Evolutionary conservation across 352 stramenopile species (phyloP).

Genomic region (Phytophthora agathidicida): DNA sequence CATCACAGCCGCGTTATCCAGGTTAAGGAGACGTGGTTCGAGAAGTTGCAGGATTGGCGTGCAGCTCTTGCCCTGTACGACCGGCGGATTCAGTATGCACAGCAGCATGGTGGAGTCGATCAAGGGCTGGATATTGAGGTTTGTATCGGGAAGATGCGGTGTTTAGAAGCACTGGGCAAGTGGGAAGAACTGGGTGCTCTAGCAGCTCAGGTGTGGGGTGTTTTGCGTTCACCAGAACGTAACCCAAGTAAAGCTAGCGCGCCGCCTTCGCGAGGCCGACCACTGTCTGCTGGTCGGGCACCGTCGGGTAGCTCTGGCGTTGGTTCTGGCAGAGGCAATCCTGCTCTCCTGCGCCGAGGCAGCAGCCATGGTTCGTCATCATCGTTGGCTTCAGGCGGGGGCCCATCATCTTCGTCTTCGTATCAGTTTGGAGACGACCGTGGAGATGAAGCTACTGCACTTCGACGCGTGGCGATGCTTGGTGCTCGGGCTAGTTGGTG

Average conservation of each 20-base stretch:
- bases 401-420: constrained; percentile 14
- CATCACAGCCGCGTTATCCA: constrained; percentile 87
- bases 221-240: constrained; percentile 33
- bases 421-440: constrained; percentile 44
- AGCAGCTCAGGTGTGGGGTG: constrained; percentile 67
- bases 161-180: constrained; percentile 95
- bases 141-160: constrained; percentile 97
- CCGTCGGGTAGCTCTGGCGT: constrained; percentile 9
- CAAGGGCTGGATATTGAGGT: constrained; percentile 87
- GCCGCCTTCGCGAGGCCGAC: constrained; percentile 9
- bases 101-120: constrained; percentile 23
- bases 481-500: constrained; percentile 87
- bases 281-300: constrained; percentile 17
- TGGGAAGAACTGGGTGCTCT: constrained; percentile 95
- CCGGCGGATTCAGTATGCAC: constrained; percentile 38
- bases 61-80: constrained; percentile 96
- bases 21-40: constrained; percentile 96
- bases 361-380: constrained; percentile 46
- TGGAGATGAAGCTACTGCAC: constrained; percentile 44
- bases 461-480: constrained; percentile 80
- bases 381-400: constrained; percentile 21
- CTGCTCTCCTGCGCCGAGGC: constrained; percentile 28
- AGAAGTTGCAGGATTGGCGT: constrained; percentile 98
- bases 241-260: constrained; percentile 10
- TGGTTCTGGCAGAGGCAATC: constrained; percentile 11